A percentile compares a stretch with the other conserved stretches of the same genome.
Evolutionary conservation across 352 stramenopile species (phyloP).

Genomic region (Globisporangium viniferum): DNA sequence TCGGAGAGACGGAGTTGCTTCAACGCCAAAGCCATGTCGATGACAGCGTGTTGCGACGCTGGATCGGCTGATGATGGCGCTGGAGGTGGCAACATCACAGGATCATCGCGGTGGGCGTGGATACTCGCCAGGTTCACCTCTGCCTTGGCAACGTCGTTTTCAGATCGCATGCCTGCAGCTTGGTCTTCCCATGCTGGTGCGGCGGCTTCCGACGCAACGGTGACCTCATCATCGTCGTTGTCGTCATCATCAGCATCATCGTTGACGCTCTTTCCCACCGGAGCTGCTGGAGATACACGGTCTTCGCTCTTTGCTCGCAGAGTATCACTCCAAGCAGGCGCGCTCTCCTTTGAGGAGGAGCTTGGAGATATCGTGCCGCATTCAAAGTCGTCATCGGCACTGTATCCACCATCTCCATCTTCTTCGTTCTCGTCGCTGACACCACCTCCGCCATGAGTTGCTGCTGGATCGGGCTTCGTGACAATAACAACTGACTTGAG

Average conservation of each 20-base stretch:
- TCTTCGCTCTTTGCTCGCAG: neutral
- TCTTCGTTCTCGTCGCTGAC: neutral
- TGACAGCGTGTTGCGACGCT: neutral
- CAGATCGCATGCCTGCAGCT: neutral
- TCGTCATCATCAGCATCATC: neutral
- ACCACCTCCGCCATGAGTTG: neutral
- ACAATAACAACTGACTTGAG: neutral
- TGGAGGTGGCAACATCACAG: neutral
- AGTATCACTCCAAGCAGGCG: neutral
- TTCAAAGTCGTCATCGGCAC: constrained; percentile 11
- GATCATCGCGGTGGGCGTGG: neutral
- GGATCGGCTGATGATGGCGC: neutral
- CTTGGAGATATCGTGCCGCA: neutral
- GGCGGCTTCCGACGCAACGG: neutral
- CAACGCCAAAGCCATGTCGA: neutral
- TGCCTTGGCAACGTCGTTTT: neutral
- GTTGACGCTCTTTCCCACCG: neutral
- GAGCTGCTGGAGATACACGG: neutral
- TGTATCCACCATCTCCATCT: neutral
- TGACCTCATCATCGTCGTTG: neutral
- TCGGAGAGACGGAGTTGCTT: constrained; percentile 9
- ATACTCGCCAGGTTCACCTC: constrained; percentile 7
- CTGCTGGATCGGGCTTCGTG: neutral
- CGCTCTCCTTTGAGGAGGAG: neutral
- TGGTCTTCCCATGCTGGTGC: neutral